Evolutionary conservation across 23 red algal genomes (phyloP).

Genomic region (Gracilariopsis chorda): DNA sequence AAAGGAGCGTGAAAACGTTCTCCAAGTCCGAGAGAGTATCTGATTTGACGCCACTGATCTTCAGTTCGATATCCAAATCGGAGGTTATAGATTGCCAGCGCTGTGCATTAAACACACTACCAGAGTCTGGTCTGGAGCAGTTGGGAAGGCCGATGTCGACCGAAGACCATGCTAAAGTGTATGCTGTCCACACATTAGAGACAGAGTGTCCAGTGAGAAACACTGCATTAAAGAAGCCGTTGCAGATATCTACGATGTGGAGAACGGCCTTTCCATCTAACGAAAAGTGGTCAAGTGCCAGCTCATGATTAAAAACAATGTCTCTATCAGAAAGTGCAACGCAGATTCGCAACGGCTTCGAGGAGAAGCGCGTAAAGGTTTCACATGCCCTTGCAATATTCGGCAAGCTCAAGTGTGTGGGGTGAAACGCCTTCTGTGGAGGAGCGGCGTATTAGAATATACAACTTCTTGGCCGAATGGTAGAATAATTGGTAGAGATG

Average conservation of each 20-base stretch:
- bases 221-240: neutral
- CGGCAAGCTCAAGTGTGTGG: too few relatives aligned
- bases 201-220: too few relatives aligned
- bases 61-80: neutral
- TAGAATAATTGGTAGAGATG: too few relatives aligned
- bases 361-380: neutral
- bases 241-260: neutral
- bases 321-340: neutral
- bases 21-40: slow-evolving; percentile 1
- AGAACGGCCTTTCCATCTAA: neutral
- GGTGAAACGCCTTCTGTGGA: too few relatives aligned
- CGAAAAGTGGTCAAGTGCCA: neutral
- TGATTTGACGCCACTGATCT: neutral
- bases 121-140: neutral
- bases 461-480: too few relatives aligned
- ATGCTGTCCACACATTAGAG: slow-evolving; percentile 51
- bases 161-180: neutral
- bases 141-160: slow-evolving; percentile 8
- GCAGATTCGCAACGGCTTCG: neutral
- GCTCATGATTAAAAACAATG: neutral
- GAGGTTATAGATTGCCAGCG: neutral
- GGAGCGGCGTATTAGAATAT: too few relatives aligned
- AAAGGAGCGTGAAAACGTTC: slow-evolving; percentile 21
- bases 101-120: slow-evolving; percentile 25
- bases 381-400: neutral